Evolutionary conservation across 177 flowering plant species (phyloP), one percentile per base, ranked within the genome.

Genomic region (Vitis hybrid): DNA sequence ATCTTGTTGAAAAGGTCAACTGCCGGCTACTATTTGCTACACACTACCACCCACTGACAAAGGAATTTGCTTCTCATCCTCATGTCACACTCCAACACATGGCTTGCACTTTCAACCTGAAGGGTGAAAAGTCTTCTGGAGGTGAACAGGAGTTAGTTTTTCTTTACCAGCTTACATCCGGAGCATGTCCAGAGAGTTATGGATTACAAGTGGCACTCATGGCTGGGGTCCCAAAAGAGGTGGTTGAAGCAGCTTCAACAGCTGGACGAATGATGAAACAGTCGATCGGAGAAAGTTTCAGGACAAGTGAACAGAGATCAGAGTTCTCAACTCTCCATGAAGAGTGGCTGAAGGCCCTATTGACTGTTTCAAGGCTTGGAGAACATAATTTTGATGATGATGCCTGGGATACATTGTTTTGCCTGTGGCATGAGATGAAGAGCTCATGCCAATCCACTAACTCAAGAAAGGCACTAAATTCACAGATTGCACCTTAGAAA

Each of bases 131-230:
- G 64, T 16, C 70, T 32, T 75, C 75, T 9, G 21, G 52, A 62
- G 76, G 64, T 12, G 81, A 85, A 2, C 72, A 80, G 66, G 88
- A 91, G 64, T 78, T 96, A 64, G 88, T 92, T 66, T 96, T 96
- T 55, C 89, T 96, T 1, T 96, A 93, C 75, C 84, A 83, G 46
- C 91, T 93, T 40, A 60, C 91, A 46, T 78, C 84, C 46, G 98
- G 99, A 70, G 89, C 98, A 52, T 96, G 98, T 66, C 98, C 97
- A 19, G 93, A 87, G 80, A 96, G 99, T 77, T 93, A 96, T 54
- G 99, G 99, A 10, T 74, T 93, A 76, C 94, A 93, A 75, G 96
- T 92, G 52, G 99, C 99, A 7, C 69, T 65, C 61, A 92, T 89
- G 94, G 98, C 99, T 40, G 98, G 99, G 62, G 80, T 96, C 62